These are phyloP conservation scores for Dunaliella primolecta DNA, from an alignment of 139 green algal species.

Conservation along the genomic window DNA sequence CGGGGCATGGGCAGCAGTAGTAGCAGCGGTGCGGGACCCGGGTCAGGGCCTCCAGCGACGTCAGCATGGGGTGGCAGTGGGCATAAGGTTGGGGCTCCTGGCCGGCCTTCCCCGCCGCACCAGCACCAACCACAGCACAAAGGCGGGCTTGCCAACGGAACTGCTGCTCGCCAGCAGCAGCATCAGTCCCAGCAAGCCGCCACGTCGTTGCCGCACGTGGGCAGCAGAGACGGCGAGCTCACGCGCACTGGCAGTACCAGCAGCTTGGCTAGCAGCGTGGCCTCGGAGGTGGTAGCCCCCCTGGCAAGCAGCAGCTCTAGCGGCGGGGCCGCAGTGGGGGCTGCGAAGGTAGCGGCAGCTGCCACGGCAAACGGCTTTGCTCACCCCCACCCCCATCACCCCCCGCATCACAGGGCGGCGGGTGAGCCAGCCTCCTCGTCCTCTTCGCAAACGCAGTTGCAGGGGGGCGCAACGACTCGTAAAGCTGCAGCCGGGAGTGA, in stretches of 20 bases:
- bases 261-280: neutral
- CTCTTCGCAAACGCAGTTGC: too few species aligned
- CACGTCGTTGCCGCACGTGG: neutral
- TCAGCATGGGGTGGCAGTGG: too few species aligned
- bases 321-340: too few species aligned
- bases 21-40: too few species aligned
- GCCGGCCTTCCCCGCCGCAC: too few species aligned
- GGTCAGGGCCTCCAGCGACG: too few species aligned
- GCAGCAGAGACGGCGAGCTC: neutral
- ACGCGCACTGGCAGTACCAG: neutral
- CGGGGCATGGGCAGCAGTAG: constrained; percentile 12
- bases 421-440: too few species aligned
- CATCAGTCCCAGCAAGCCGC: constrained; percentile 16
- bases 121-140: too few species aligned
- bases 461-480: too few species aligned
- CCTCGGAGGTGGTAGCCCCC: neutral
- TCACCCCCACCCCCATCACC: neutral
- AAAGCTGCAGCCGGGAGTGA: too few species aligned
- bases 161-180: too few species aligned
- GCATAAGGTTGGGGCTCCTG: neutral
- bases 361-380: neutral
- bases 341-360: constrained; percentile 15
- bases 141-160: too few species aligned
- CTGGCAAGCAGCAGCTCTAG: neutral
- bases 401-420: neutral